Conservation (phyloP, 176 grass and related monocot genomes). For the Chloris gayana region DNA sequence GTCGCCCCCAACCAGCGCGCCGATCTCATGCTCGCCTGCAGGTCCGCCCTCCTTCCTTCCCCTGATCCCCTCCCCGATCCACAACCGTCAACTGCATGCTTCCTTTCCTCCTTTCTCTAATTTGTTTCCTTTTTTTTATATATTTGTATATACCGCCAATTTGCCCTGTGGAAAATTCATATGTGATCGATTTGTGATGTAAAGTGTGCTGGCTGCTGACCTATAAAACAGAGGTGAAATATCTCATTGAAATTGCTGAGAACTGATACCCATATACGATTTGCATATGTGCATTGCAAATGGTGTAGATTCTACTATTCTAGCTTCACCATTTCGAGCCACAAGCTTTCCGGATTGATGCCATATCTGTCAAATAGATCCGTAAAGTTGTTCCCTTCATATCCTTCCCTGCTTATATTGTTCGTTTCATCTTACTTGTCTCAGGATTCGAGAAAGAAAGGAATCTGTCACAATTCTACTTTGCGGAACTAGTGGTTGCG, state of each 20-base stretch:
- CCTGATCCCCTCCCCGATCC: too few relatives aligned
- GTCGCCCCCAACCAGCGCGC: slow-evolving; percentile 77
- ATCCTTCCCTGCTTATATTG: not conserved
- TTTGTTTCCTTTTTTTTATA: not conserved
- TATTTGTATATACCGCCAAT: not conserved
- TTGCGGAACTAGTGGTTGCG: slow-evolving; percentile 93
- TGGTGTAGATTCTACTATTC: not conserved
- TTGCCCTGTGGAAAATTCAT: not conserved
- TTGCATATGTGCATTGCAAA: not conserved
- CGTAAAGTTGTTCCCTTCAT: not conserved
- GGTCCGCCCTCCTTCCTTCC: slow-evolving; percentile 31
- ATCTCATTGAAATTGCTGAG: not conserved
- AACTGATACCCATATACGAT: not conserved
- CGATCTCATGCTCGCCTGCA: slow-evolving; percentile 77
- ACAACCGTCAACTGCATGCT: not conserved
- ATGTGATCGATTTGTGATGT: not conserved
- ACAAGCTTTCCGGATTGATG: not conserved
- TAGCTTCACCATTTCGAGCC: not conserved
- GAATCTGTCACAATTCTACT: slow-evolving; percentile 90
- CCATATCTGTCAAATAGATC: slow-evolving; percentile 17
- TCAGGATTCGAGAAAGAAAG: slow-evolving; percentile 83
- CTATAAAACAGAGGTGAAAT: not conserved
- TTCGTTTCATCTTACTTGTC: not conserved
- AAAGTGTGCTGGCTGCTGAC: not conserved
- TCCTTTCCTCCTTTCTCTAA: not conserved